Conservation (phyloP, 495 filamentous ascomycete species). For the Aspergillus coremiiformis region DNA sequence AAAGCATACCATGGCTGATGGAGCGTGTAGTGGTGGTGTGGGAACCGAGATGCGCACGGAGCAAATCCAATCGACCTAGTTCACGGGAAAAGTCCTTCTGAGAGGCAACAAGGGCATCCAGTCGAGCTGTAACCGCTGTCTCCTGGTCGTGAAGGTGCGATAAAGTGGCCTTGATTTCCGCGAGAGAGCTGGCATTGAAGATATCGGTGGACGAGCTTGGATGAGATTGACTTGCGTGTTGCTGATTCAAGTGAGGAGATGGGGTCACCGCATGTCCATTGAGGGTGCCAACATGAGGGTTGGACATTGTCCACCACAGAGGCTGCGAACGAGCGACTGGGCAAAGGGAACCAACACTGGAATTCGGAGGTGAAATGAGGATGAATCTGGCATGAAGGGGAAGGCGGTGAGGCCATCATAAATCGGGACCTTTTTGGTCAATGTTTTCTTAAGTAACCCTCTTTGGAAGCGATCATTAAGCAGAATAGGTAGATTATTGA, state of each 20-base stretch:
- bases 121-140: slow-evolving; percentile 59
- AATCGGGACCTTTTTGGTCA: too few relatives aligned
- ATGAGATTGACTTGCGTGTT: slow-evolving; percentile 2
- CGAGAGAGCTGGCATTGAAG: slow-evolving; percentile 61
- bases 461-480: too few relatives aligned
- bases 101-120: slow-evolving; percentile 67
- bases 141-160: slow-evolving; percentile 69
- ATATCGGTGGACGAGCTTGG: slow-evolving; percentile 38
- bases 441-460: too few relatives aligned
- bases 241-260: slow-evolving; percentile 9
- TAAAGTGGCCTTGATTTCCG: slow-evolving; percentile 72
- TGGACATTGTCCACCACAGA: slow-evolving; percentile 16
- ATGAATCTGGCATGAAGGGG: slow-evolving; percentile 8
- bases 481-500: too few relatives aligned
- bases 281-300: slow-evolving; percentile 12
- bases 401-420: slow-evolving; percentile 38
- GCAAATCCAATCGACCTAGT: slow-evolving; percentile 77
- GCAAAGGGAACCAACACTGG: neutral
- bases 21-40: slow-evolving; percentile 78
- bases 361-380: neutral
- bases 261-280: slow-evolving; percentile 26
- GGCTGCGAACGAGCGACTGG: neutral
- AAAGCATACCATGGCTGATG: slow-evolving; percentile 83
- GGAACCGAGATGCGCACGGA: slow-evolving; percentile 79
- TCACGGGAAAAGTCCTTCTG: slow-evolving; percentile 80